Evolutionary conservation across 441 rosid species (phyloP), one percentile per base, ranked within the genome.

Genomic region (Pelargonium australe): DNA sequence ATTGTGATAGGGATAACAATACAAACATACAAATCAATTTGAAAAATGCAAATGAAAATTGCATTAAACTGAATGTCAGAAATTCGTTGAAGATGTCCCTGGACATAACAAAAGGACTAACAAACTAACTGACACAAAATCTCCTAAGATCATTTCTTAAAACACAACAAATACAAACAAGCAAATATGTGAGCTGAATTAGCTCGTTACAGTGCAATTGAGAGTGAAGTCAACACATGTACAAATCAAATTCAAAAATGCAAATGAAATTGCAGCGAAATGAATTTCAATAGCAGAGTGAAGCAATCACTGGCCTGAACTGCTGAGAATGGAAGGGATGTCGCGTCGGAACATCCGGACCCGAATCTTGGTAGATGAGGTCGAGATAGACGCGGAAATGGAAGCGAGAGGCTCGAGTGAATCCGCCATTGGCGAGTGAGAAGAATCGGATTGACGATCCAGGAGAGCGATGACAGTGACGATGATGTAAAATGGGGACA

Each of bases 271-370:
- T 0, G 37, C 5, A 47, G 4, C 31, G 7, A 3, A 67, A 31
- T n/a, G 68, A 43, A 34, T 5, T n/a, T 9, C 31, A 47, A 47
- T 43, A 25, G 31, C 16, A 12, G 28, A 47, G 28, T 57, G 51
- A 28, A 25, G 17, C 10, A 62, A 70, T 57, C 28, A 23, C 70
- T 75, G 51, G 76, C 98, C 97, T 63, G 87, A 77, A 76, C 40
- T 71, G 41, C 68, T 68, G 64, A 86, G 73, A 58, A 87, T 68
- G 31, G 85, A 73, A 60, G 93, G 91, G 79, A 91, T 72, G 44
- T 86, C 90, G 64, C 82, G 51, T 47, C 90, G 85, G 80, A 93
- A 91, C 77, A 93, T 85, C 81, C 79, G 81, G 78, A 81, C n/a
- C 66, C 96, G 86, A 41, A 43, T 67, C 67, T 84, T 84, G 76